Percentiles rank a stretch among this genome's conserved stretches.
Conservation (phyloP, 768 basidiomycete genomes). For the Gyrodon lividus region DNA sequence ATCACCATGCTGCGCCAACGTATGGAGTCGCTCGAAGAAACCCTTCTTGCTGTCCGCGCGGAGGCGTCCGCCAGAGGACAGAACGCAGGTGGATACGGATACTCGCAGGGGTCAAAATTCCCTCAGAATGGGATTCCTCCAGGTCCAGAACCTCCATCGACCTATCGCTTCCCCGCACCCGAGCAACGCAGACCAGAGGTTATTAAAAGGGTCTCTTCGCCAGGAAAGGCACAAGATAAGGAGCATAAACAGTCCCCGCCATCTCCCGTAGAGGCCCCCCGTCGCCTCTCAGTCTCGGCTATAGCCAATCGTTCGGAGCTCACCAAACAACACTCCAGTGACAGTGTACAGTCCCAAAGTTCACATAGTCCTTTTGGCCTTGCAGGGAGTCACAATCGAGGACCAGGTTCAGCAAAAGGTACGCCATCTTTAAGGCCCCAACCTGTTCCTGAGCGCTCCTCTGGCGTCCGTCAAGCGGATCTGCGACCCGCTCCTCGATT, state of each 20-base stretch:
- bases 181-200: conserved; percentile 35
- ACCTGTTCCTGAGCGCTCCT: conserved; percentile 18
- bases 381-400: conserved; percentile 19
- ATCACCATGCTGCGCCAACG: conserved; percentile 56
- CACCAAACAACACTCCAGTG: conserved; percentile 17
- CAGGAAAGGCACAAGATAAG: conserved; percentile 39
- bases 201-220: conserved; percentile 39
- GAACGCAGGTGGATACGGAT: conserved; percentile 13
- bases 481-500: conserved; percentile 17
- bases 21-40: conserved; percentile 67
- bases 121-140: conserved; percentile 39
- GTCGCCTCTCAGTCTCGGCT: conserved; percentile 50
- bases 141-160: conserved; percentile 32
- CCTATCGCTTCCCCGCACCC: conserved; percentile 50
- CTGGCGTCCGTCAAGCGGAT: conserved; percentile 19
- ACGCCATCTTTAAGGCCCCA: conserved; percentile 21
- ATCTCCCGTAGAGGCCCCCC: conserved; percentile 46
- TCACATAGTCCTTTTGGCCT: conserved; percentile 17
- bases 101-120: conserved; percentile 24
- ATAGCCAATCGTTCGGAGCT: conserved; percentile 44
- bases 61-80: conserved; percentile 18
- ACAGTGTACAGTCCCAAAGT: conserved; percentile 5
- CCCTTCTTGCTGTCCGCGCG: conserved; percentile 31
- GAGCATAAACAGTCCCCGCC: conserved; percentile 40
- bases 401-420: conserved; percentile 17